A percentile compares a stretch with the other conserved stretches of the same genome.
Conservation (phyloP, 1,284 basidiomycete genomes). For the Erythrobasidium hasegawianum region DNA sequence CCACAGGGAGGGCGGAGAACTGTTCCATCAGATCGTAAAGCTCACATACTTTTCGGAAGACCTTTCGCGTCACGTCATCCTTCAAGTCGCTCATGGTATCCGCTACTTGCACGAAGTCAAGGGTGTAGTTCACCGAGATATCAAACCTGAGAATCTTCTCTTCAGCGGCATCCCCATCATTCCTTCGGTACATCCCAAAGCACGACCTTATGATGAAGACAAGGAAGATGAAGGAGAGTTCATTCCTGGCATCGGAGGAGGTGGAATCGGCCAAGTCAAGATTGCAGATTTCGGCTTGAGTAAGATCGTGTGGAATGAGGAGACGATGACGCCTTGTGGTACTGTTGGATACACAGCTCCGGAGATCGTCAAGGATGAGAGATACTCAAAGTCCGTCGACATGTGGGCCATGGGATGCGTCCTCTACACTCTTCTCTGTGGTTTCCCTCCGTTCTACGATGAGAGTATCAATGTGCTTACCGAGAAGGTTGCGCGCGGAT, state of each 20-base stretch:
- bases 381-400: constrained; percentile 96
- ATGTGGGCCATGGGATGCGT: constrained; percentile 99
- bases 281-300: constrained; percentile 98
- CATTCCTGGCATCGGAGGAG: constrained; percentile 82
- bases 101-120: constrained; percentile 95
- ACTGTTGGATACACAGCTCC: constrained; percentile 99
- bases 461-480: constrained; percentile 97
- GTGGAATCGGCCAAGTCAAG: constrained; percentile 96
- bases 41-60: constrained; percentile 98
- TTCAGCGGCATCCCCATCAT: constrained; percentile 92
- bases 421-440: constrained; percentile 95
- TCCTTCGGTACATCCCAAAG: constrained; percentile 71
- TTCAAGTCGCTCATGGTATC: constrained; percentile 94
- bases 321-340: constrained; percentile 98
- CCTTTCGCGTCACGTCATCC: constrained; percentile 88
- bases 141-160: constrained; percentile 97
- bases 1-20: constrained; percentile 96
- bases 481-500: constrained; percentile 94
- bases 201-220: constrained; percentile 92
- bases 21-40: constrained; percentile 99
- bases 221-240: constrained; percentile 99
- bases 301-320: constrained; percentile 98
- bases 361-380: constrained; percentile 98
- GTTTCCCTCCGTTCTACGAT: constrained; percentile 81
- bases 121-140: constrained; percentile 89